phyloP scores from a whole-genome alignment of 1,284 basidiomycete species.

The Cystodermella granulosa region DNA sequence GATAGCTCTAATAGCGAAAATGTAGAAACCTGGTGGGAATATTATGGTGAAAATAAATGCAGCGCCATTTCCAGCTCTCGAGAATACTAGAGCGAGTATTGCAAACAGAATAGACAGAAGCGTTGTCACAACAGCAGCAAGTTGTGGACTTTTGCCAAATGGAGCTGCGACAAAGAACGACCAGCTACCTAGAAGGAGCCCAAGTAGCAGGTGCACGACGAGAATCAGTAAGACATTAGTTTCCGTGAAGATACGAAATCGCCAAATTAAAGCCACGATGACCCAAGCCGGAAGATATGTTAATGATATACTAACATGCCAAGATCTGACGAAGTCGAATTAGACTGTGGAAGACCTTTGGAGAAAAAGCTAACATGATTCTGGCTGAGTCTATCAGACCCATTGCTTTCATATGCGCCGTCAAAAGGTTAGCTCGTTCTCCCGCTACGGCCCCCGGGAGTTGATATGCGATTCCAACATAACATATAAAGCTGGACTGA shows the following conservation, averaged over 20 bases:
- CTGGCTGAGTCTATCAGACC: slow-evolving; percentile 64
- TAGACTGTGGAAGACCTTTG: neutral
- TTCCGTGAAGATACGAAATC: slow-evolving; percentile 56
- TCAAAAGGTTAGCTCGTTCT: slow-evolving; percentile 58
- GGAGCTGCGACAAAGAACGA: slow-evolving; percentile 64
- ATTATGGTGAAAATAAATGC: slow-evolving; percentile 63
- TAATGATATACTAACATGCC: slow-evolving; percentile 37
- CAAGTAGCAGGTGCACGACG: slow-evolving; percentile 61
- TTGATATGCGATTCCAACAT: slow-evolving; percentile 67
- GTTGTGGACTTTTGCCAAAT: slow-evolving; percentile 68
- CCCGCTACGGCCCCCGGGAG: slow-evolving; percentile 61
- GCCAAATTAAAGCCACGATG: slow-evolving; percentile 59
- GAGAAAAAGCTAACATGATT: slow-evolving; percentile 44
- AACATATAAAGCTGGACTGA: slow-evolving; percentile 53
- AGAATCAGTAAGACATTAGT: slow-evolving; percentile 62
- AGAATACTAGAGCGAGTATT: slow-evolving; percentile 61
- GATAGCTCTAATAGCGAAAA: slow-evolving; percentile 65
- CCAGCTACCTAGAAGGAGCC: slow-evolving; percentile 64
- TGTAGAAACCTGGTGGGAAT: slow-evolving; percentile 71
- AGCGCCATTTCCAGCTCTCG: slow-evolving; percentile 40
- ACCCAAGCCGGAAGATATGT: slow-evolving; percentile 53
- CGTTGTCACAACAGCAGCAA: slow-evolving; percentile 65
- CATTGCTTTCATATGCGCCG: slow-evolving; percentile 69
- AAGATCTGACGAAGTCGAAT: slow-evolving; percentile 46
- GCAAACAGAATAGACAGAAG: slow-evolving; percentile 63